Conservation (phyloP, 2,329 filamentous ascomycete genomes). For the Fusarium compactum region DNA sequence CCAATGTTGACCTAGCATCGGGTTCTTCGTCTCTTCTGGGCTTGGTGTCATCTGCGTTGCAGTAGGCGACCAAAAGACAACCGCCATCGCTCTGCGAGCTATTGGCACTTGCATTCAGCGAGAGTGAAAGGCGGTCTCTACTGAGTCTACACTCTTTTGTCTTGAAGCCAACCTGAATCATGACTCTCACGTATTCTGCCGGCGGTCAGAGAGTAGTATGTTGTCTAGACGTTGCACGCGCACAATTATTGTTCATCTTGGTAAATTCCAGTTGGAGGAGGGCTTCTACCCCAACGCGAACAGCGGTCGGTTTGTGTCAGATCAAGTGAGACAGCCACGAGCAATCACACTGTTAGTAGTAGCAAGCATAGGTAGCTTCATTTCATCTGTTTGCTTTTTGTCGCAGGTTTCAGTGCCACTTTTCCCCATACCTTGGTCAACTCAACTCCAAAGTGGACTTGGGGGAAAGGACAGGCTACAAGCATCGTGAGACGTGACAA, state of each 20-base stretch:
- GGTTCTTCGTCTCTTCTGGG: conserved; percentile 28
- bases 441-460: not conserved
- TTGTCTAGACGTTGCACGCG: conserved; percentile 5
- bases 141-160: not conserved
- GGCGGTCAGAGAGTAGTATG: not conserved
- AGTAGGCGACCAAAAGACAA: conserved; percentile 25
- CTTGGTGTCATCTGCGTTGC: conserved; percentile 28
- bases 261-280: conserved; percentile 24
- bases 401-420: conserved; percentile 2
- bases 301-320: conserved; percentile 31
- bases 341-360: not conserved
- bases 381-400: not conserved
- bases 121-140: conserved; percentile 19
- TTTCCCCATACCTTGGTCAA: conserved; percentile 9
- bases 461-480: conserved; percentile 1
- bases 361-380: not conserved
- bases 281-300: conserved; percentile 11
- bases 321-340: conserved; percentile 29
- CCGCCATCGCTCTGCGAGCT: conserved; percentile 31
- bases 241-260: conserved; percentile 10
- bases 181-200: not conserved
- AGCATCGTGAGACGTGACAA: conserved; percentile 38
- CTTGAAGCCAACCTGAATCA: conserved; percentile 13
- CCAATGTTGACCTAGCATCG: conserved; percentile 15
- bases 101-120: conserved; percentile 3